phyloP scores from a whole-genome alignment of 176 grass and related monocot species.

The Puccinellia tenuiflora region DNA sequence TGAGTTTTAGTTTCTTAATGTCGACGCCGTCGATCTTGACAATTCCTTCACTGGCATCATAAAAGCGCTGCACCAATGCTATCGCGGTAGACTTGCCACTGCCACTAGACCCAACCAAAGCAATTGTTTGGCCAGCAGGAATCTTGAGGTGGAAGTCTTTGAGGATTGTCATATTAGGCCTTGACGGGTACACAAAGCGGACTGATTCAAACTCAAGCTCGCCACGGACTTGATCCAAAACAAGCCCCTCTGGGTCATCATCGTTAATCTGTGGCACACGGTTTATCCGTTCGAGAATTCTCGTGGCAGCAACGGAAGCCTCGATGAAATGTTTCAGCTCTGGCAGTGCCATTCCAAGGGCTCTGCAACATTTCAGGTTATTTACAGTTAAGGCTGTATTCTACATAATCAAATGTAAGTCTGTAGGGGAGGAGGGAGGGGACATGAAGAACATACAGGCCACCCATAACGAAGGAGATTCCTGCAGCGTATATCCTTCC shows the following conservation, averaged over 20 bases:
- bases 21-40: slow-evolving; percentile 81
- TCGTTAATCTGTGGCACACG: slow-evolving; percentile 62
- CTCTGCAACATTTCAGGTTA: slow-evolving; percentile 43
- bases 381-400: slow-evolving; percentile 12
- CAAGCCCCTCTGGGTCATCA: slow-evolving; percentile 53
- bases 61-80: slow-evolving; percentile 87
- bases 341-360: slow-evolving; percentile 95
- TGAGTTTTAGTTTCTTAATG: slow-evolving; percentile 66
- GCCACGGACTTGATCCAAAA: slow-evolving; percentile 48
- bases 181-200: slow-evolving; percentile 74
- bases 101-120: slow-evolving; percentile 82
- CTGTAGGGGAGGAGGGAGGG: not conserved
- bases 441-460: slow-evolving; percentile 57
- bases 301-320: slow-evolving; percentile 75
- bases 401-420: not conserved
- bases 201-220: slow-evolving; percentile 68
- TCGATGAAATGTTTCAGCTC: slow-evolving; percentile 96
- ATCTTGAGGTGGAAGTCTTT: slow-evolving; percentile 74
- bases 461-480: slow-evolving; percentile 93
- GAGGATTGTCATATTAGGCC: slow-evolving; percentile 65
- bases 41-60: slow-evolving; percentile 65
- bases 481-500: slow-evolving; percentile 91
- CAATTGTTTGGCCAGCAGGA: slow-evolving; percentile 77
- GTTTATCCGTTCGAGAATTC: slow-evolving; percentile 74
- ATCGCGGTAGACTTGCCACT: slow-evolving; percentile 95